Evolutionary conservation across 768 basidiomycete genomes (phyloP), one percentile per base, ranked within the genome.

Genomic region (Mrakia blollopis): DNA sequence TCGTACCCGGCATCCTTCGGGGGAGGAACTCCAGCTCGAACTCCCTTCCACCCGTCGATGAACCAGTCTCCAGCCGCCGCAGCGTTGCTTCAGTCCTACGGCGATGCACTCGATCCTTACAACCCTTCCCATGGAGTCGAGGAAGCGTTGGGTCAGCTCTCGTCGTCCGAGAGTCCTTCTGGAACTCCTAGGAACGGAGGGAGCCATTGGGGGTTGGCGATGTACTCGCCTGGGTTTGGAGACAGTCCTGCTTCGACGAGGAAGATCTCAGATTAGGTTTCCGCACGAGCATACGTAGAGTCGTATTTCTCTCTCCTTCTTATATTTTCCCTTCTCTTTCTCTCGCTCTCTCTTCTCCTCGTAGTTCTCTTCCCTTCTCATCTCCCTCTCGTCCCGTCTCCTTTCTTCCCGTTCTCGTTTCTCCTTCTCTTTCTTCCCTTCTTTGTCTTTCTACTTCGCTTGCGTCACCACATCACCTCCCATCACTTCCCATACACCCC

Each of bases 31-130:
- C 77, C 77, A 0, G 72, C 68, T 21, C 32, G 73, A 21, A 74
- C 73, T n/a, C 73, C 77, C 25, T 14, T 47, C 37, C 32, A 60
- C 37, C 41, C 67, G 28, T 72, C 60, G 67, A 71, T 69, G 47
- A 78, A 52, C 57, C 77, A 71, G 52, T 74, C 73, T 8, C 77
- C 77, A 8, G 77, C 77, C 23, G 77, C 73, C 35, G 77, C 72
- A 0, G 77, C 77, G 13, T 52, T 74, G 3, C 73, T 75, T 7
- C 73, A 74, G 32, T 73, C 47, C 10, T 73, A 73, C 10, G 77
- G 65, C 28, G 77, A 65, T 21, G 25, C 37, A 2, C 25, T 32
- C 21, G 44, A 62, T n/a, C 61, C 50, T 35, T 63, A 65, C 39
- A 62, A 61, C 35, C 71, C 72, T n/a, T 62, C 71, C 23, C 72